Conservation (phyloP, 352 stramenopile genomes). For the Pythium monospermum region DNA sequence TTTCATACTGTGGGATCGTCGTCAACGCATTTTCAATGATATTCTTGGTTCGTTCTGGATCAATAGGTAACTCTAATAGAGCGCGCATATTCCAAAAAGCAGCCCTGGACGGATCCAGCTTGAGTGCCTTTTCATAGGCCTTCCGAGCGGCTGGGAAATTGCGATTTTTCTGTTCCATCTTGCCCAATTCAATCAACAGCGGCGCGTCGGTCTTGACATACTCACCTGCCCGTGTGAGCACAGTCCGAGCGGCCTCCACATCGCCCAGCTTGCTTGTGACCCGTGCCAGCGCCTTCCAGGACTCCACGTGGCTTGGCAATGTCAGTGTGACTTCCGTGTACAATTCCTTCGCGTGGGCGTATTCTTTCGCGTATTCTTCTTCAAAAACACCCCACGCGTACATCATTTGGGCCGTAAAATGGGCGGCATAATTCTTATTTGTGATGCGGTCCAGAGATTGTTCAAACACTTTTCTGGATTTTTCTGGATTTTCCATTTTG, state of each 20-base stretch:
- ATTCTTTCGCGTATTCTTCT: slow-evolving; percentile 55
- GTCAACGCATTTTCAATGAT: slow-evolving; percentile 72
- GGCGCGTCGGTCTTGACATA: slow-evolving; percentile 61
- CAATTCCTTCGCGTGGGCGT: slow-evolving; percentile 65
- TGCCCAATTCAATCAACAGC: slow-evolving; percentile 68
- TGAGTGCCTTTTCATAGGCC: slow-evolving; percentile 70
- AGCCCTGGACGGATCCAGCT: slow-evolving; percentile 56
- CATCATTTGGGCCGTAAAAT: slow-evolving; percentile 53
- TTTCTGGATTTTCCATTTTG: slow-evolving; percentile 36
- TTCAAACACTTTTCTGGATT: slow-evolving; percentile 63
- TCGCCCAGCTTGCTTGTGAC: slow-evolving; percentile 60
- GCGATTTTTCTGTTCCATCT: slow-evolving; percentile 75
- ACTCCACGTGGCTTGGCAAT: slow-evolving; percentile 55
- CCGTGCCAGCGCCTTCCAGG: slow-evolving; percentile 63
- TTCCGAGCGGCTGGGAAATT: slow-evolving; percentile 50
- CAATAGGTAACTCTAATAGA: slow-evolving; percentile 57
- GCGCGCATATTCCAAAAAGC: slow-evolving; percentile 82
- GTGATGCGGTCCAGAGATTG: slow-evolving; percentile 40
- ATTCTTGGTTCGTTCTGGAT: slow-evolving; percentile 61
- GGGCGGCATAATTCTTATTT: slow-evolving; percentile 23
- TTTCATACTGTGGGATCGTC: slow-evolving; percentile 66
- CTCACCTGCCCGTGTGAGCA: slow-evolving; percentile 60
- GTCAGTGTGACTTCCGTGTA: slow-evolving; percentile 68
- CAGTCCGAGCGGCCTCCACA: slow-evolving; percentile 53
- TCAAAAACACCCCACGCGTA: slow-evolving; percentile 75